Evolutionary conservation across 1,139 yeast genomes (phyloP), one percentile per base, ranked within the genome.

Genomic region (Lodderomyces parapsilosis): DNA sequence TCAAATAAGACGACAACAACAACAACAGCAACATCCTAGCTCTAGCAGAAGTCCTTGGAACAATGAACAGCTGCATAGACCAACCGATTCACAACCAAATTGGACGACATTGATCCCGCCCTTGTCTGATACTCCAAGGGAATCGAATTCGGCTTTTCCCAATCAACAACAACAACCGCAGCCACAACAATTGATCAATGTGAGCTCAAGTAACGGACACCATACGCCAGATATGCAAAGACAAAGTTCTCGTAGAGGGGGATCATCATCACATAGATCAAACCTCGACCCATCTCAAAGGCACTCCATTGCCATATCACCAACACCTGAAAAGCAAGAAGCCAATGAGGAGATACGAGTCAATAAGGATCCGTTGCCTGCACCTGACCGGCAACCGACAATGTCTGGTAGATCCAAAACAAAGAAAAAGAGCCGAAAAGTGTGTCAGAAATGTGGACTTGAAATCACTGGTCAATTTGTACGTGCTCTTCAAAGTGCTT

Each of bases 381-480:
- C 6, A 33, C 36, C 36, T 10, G 9, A 30, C 6, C 7, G 4
- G 11, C 33, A 14, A 30, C 19, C 10, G 33, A 17, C n/a, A 25
- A 11, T 37, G 5, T 19, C 22, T 17, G 10, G 17, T 15, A 22
- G 30, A 15, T 4, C 38, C 30, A 24, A 22, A 35, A 23, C 25
- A 11, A 34, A 30, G 18, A 55, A 58, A 36, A 68, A 64, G 47
- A 63, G 56, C 39, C 58, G 63, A 40, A 70, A 78, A 49, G 54
- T 63, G 13, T 86, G 96, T 63, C 70, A 77, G 28, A 72, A 75
- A 39, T 90, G 97, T 66, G 76, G 76, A 2, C 63, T 74, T 39
- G 80, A 80, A 25, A 86, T 90, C 34, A 74, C 83, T 1, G 94
- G 95, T 8, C 93, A 88, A 51, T 83, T 87, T 53, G 94, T 91